Base-by-base conservation (phyloP, 371 early-diverging fungal species). In the Basidiobolus meristosporus region DNA sequence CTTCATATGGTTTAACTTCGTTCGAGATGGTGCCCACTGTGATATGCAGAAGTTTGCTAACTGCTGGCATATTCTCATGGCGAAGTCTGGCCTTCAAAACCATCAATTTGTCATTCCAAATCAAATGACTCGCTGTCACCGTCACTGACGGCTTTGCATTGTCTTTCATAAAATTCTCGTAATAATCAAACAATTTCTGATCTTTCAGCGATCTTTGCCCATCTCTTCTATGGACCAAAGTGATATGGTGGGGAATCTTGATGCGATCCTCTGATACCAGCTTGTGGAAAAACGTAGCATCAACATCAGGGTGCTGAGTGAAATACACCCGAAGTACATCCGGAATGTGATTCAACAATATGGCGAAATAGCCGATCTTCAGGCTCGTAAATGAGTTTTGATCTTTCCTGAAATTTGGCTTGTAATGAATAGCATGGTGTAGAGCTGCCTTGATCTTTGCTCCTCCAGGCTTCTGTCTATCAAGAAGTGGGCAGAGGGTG, bases 221-320 rank as follows among this genome's bases (percentile, higher is more conserved):
- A 15, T 46, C 29, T 19, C 38, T 20, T 12, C 12, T 14, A 31
- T 65, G 63, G 16, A 60, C 48, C 12, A 70, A 51, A 1, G 71
- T 71, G 7, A 69, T 47, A 41, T 71, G 71, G 35, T 47, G 51
- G 12, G 34, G 17, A 4, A 21, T 11, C 1, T 38, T 28, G 31
- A 57, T 46, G 15, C 61, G 50, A 1, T 46, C 4, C n/a, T 36
- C 33, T 30, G 41, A 40, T 1, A 40, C 44, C 29, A 40, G 9
- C 31, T 26, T 18, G 4, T 39, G 15, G 22, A 38, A 43, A 0
- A 26, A 22, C n/a, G n/a, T 33, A 6, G 35, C 1, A 12, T 42
- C 44, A 6, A 35, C 10, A 12, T 38, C 20, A 19, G 37, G n/a
- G 18, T 31, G 16, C 29, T 22, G 11, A 2, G 11, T 7, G 18